Conservation (phyloP, 1,284 basidiomycete genomes). For the Fomitopsis palustris region DNA sequence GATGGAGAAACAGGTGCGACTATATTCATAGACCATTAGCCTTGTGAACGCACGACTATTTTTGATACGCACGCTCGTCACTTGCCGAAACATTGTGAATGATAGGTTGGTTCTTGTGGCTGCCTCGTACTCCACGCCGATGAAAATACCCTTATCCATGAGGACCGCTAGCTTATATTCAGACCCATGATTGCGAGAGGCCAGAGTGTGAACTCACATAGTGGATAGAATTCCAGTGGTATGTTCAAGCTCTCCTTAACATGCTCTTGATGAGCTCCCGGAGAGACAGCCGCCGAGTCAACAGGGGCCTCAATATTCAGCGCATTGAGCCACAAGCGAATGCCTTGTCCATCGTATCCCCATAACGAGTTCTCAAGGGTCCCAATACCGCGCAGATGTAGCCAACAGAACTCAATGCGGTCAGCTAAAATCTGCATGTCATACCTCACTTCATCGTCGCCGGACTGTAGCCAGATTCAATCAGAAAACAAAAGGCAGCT, state of each 20-base stretch:
- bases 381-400: conserved; percentile 89
- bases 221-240: conserved; percentile 89
- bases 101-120: conserved; percentile 76
- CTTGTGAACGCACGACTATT: too few species aligned
- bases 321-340: conserved; percentile 95
- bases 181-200: background rate
- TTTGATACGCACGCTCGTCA: conserved; percentile 70
- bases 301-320: conserved; percentile 75
- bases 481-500: background rate
- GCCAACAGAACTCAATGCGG: conserved; percentile 98
- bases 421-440: conserved; percentile 98
- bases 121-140: conserved; percentile 90
- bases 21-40: conserved; percentile 25
- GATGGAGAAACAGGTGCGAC: conserved; percentile 94
- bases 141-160: conserved; percentile 98
- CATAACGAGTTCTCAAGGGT: conserved; percentile 95
- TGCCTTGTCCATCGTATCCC: conserved; percentile 91
- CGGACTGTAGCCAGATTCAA: conserved; percentile 48
- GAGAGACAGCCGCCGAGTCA: conserved; percentile 22
- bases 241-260: conserved; percentile 94
- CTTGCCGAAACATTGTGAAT: conserved; percentile 90
- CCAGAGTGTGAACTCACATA: conserved; percentile 63
- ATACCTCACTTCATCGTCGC: conserved; percentile 89
- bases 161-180: conserved; percentile 68
- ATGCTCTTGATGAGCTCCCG: conserved; percentile 44